A percentile compares a stretch with the other conserved stretches of the same genome.
Conservation (phyloP, 163 green algal species). For the Volvox carteri region DNA sequence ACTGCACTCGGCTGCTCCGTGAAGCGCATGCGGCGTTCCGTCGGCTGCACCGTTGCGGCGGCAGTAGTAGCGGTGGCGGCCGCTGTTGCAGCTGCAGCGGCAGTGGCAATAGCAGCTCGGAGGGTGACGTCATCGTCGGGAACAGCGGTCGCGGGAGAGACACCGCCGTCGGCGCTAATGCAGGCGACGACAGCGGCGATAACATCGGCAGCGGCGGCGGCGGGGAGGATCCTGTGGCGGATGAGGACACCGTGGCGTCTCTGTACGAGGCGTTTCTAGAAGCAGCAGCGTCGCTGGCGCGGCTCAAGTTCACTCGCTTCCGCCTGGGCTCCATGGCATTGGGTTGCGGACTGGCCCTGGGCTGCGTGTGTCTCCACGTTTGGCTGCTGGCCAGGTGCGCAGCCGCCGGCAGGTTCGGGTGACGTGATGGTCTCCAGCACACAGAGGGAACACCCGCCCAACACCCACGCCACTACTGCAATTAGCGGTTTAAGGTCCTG, state of each 20-base stretch:
- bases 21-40: not conserved
- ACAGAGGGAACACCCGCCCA: too few species aligned
- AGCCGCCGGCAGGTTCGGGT: too few species aligned
- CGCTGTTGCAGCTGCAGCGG: conserved; percentile 28
- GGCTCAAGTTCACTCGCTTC: conserved; percentile 84
- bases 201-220: not conserved
- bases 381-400: not conserved
- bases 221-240: not conserved
- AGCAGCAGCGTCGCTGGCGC: conserved; percentile 67
- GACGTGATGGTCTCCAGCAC: too few species aligned
- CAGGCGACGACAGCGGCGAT: not conserved
- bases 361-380: conserved; percentile 64
- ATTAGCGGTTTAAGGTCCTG: too few species aligned
- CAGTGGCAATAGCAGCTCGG: not conserved
- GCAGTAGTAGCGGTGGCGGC: not conserved
- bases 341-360: conserved; percentile 62
- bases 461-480: too few species aligned
- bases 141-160: too few species aligned
- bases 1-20: conserved; percentile 40
- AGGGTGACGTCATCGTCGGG: too few species aligned
- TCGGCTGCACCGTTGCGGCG: not conserved
- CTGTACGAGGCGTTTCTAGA: conserved; percentile 62
- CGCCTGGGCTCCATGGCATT: conserved; percentile 70
- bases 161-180: not conserved
- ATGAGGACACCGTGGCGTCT: not conserved